phyloP scores from a whole-genome alignment of 371 early-diverging fungal genomes.

The Mucor mucedo region DNA sequence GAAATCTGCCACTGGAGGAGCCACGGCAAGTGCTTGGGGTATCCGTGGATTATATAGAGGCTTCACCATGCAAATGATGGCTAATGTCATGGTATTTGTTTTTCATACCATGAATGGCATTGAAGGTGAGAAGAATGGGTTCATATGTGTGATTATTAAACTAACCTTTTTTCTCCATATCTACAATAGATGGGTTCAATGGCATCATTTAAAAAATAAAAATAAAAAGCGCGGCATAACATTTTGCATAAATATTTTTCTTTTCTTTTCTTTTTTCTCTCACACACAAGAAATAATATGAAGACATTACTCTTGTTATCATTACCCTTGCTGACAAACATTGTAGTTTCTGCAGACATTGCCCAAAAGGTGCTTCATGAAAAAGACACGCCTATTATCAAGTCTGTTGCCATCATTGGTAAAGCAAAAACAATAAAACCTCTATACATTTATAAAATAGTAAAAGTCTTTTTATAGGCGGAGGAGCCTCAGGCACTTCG shows the following conservation, averaged over 20 bases:
- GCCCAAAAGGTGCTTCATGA: slow-evolving; percentile 18
- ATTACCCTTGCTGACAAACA: not conserved
- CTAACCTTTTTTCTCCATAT: too few species aligned
- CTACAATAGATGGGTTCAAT: slow-evolving; percentile 5
- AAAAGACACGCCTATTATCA: slow-evolving; percentile 5
- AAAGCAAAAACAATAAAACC: not conserved
- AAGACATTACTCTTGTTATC: not conserved
- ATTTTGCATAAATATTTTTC: too few species aligned
- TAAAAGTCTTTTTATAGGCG: slow-evolving; percentile 40
- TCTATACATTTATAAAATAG: too few species aligned
- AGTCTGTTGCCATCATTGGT: slow-evolving; percentile 35
- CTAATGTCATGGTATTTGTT: slow-evolving; percentile 65
- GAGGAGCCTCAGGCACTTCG: slow-evolving; percentile 68
- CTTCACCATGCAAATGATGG: slow-evolving; percentile 69
- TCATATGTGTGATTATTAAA: too few species aligned
- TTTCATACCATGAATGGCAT: slow-evolving; percentile 59
- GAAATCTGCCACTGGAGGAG: not conserved
- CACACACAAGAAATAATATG: not conserved
- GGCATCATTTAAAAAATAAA: not conserved
- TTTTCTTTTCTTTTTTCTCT: slow-evolving; percentile 3
- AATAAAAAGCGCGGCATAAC: too few species aligned
- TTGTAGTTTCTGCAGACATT: not conserved
- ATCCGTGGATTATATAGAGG: slow-evolving; percentile 82
- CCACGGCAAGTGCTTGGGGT: slow-evolving; percentile 58
- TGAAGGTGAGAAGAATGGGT: slow-evolving; percentile 33